Base-by-base conservation (phyloP, 2,329 filamentous ascomycete species). In the Cephalotrichum gorgonifer region DNA sequence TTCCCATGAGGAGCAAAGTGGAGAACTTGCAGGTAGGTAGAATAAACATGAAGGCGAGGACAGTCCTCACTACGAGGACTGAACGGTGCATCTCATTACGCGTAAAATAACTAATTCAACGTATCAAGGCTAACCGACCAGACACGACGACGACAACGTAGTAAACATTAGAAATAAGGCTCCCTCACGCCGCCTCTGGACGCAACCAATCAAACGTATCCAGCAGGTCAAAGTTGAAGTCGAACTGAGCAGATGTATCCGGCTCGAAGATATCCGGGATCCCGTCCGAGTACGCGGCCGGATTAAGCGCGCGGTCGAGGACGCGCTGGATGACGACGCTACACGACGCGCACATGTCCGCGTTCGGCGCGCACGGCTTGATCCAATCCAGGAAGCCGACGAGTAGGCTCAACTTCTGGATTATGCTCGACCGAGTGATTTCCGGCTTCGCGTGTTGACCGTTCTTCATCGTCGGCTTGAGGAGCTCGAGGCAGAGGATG, bases 381-480 rank as follows among this genome's bases (percentile, higher is more conserved):
- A 76, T 63, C 73, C 73, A 76, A 47, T 73, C 71, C 11, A 76
- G 62, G 49, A 75, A 76, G 0, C 70, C 72, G 2, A 75, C 65
- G 0, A 77, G 60, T 1, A 76, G 66, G 50, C 70, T 74, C 2
- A 77, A 62, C 48, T 76, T 72, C 53, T 76, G 73, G 30, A 76
- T 69, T 8, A 76, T 72, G 38, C 64, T 68, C 0, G 72, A 74
- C 1, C 70, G 64, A 3, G 67, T 72, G 9, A 75, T 59, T 14
- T 59, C 56, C 12, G 62, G 54, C 26, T 57, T 57, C 1, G 60
- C 62, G 28, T 67, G 62, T 2, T 61, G 55, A 45, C 62, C 59
- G 31, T 56, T 57, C 12, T 33, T 33, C 17, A 64, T 57, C 0
- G 67, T 67, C 15, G 71, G 69, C 27, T 68, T 68, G 0, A 76